Evolutionary conservation across 345 rosid species (phyloP).

Genomic region (Syzygium jambos): DNA sequence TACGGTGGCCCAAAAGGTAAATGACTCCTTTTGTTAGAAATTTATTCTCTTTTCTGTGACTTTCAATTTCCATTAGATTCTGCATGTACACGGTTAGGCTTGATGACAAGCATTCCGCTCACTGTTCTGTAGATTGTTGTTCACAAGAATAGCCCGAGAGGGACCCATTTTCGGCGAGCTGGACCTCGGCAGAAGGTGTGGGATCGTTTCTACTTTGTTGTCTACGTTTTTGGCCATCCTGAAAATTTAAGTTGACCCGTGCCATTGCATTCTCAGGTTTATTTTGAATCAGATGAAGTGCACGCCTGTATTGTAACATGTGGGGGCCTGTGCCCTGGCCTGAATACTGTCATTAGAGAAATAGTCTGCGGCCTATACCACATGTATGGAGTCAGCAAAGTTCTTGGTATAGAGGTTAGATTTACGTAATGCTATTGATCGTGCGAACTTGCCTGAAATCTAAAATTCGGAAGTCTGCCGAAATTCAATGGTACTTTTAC

Average conservation of each 20-base stretch:
- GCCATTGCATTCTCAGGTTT: slow-evolving; percentile 14
- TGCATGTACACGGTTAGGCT: not conserved
- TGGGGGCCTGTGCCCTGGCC: slow-evolving; percentile 43
- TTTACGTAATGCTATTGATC: not conserved
- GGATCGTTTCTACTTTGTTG: not conserved
- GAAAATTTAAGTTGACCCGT: not conserved
- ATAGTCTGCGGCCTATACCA: slow-evolving; percentile 28
- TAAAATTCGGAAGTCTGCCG: not conserved
- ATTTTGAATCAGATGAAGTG: slow-evolving; percentile 30
- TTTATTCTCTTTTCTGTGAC: not conserved
- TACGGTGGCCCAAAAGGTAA: slow-evolving; percentile 28
- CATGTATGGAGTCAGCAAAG: slow-evolving; percentile 32
- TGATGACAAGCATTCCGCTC: not conserved
- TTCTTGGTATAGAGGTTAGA: slow-evolving; percentile 36
- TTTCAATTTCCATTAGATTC: not conserved
- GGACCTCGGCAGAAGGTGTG: slow-evolving; percentile 37
- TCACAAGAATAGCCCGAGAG: slow-evolving; percentile 26
- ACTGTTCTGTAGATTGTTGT: slow-evolving; percentile 22
- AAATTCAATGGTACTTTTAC: not conserved
- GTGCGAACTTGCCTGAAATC: not conserved
- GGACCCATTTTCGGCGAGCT: slow-evolving; percentile 38
- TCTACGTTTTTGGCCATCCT: not conserved
- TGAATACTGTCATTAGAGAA: slow-evolving; percentile 41
- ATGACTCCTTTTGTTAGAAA: not conserved
- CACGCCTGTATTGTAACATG: slow-evolving; percentile 37